Evolutionary conservation across 2,329 filamentous ascomycete genomes (phyloP).

Genomic region (Bimuria novae-zelandiae): DNA sequence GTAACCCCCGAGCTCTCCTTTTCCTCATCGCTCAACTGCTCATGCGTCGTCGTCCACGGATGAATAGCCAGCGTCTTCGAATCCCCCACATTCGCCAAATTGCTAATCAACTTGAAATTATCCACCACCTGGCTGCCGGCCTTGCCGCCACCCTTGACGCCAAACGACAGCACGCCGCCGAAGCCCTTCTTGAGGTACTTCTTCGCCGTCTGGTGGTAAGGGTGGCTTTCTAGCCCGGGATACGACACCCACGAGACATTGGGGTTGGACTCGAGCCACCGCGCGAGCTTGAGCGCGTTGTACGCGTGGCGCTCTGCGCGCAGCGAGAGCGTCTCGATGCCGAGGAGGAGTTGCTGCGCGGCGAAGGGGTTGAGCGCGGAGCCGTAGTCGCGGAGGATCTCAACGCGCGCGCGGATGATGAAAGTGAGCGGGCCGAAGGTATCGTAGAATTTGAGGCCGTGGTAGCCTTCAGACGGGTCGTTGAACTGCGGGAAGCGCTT

Average conservation of each 20-base stretch:
- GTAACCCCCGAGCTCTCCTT: constrained; percentile 80
- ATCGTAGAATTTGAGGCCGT: constrained; percentile 93
- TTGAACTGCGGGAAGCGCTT: constrained; percentile 90
- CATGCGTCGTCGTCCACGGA: constrained; percentile 93
- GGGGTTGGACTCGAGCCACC: constrained; percentile 80
- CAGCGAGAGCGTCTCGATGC: constrained; percentile 86
- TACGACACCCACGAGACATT: constrained; percentile 95
- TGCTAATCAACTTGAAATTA: constrained; percentile 91
- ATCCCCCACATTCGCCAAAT: constrained; percentile 94
- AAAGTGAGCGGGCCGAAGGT: constrained; percentile 84
- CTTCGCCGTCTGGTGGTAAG: constrained; percentile 78
- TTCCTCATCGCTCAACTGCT: constrained; percentile 86
- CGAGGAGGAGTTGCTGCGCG: constrained; percentile 88
- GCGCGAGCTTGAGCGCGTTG: constrained; percentile 79
- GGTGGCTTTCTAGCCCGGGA: constrained; percentile 82
- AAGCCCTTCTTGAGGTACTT: constrained; percentile 84
- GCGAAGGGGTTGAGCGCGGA: constrained; percentile 84
- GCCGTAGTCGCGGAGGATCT: constrained; percentile 87
- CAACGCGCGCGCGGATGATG: constrained; percentile 83
- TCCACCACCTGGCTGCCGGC: constrained; percentile 90
- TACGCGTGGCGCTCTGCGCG: constrained; percentile 83
- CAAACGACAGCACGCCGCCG: constrained; percentile 90
- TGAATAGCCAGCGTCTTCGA: constrained; percentile 95
- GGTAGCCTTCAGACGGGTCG: constrained; percentile 86
- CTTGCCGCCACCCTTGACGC: constrained; percentile 84